Conservation (phyloP, 176 grass and related monocot species). For the Otatea glauca region DNA sequence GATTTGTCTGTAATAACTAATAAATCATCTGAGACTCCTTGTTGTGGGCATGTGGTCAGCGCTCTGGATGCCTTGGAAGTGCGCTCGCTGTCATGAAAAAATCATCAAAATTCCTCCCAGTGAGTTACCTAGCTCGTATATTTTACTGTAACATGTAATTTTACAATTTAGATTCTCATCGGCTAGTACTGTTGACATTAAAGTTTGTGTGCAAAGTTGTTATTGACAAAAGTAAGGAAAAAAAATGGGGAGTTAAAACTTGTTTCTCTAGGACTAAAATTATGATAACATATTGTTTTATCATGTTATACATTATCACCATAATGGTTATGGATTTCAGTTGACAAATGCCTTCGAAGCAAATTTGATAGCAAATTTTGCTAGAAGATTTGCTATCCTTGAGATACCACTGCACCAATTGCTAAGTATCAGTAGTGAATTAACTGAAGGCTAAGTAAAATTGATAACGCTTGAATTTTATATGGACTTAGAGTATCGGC, state of each 20-base stretch:
- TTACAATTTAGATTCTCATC: not conserved
- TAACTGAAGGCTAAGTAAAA: not conserved
- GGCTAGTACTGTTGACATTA: not conserved
- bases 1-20: not conserved
- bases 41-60: conserved; percentile 48
- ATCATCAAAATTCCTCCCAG: conserved; percentile 83
- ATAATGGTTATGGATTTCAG: not conserved
- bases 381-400: not conserved
- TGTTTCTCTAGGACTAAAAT: conserved; percentile 1
- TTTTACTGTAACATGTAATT: conserved; percentile 24
- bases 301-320: not conserved
- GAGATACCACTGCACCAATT: not conserved
- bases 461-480: not conserved
- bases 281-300: not conserved
- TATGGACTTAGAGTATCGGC: not conserved
- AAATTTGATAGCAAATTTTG: too few species aligned
- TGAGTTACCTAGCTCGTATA: conserved; percentile 49
- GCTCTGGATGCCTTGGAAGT: conserved; percentile 90
- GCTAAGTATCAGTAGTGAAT: not conserved
- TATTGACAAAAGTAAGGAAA: too few species aligned
- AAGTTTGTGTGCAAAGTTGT: not conserved
- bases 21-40: not conserved
- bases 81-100: conserved; percentile 95
- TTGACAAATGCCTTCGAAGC: not conserved
- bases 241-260: not conserved